phyloP scores from a whole-genome alignment of 2,329 filamentous ascomycete species.

The Penicillium verrucosum region DNA sequence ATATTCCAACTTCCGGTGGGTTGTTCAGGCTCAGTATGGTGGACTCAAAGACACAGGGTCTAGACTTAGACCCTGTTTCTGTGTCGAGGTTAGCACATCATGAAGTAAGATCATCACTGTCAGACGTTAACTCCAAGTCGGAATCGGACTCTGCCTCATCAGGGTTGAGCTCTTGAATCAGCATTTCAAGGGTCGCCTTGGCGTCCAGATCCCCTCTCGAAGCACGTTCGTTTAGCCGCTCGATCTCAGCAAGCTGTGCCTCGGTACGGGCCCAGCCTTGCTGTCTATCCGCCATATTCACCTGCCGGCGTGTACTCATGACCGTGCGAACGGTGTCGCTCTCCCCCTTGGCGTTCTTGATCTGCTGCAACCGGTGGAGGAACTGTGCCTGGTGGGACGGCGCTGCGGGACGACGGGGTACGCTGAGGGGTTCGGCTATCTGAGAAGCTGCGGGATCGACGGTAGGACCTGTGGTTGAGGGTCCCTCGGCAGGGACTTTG shows the following conservation, averaged over 20 bases:
- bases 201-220: constrained; percentile 38
- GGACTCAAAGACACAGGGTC: neutral
- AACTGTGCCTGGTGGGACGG: constrained; percentile 53
- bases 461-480: neutral
- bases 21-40: neutral
- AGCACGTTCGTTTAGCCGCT: constrained; percentile 36
- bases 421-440: neutral
- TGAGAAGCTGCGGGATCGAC: neutral
- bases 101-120: neutral
- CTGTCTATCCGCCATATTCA: constrained; percentile 32
- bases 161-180: constrained; percentile 13
- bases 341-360: constrained; percentile 64
- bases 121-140: neutral
- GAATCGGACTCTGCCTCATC: constrained; percentile 5
- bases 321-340: constrained; percentile 62
- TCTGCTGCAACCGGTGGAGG: constrained; percentile 61
- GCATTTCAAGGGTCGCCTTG: constrained; percentile 32
- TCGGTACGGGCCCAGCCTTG: constrained; percentile 39
- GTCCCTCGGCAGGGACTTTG: neutral
- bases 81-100: neutral
- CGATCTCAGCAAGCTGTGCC: constrained; percentile 36
- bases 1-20: neutral
- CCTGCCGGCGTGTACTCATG: constrained; percentile 44
- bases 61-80: neutral
- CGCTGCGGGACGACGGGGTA: constrained; percentile 26